Conservation (phyloP, 208 protist genomes). For the Leishmania tropica region DNA sequence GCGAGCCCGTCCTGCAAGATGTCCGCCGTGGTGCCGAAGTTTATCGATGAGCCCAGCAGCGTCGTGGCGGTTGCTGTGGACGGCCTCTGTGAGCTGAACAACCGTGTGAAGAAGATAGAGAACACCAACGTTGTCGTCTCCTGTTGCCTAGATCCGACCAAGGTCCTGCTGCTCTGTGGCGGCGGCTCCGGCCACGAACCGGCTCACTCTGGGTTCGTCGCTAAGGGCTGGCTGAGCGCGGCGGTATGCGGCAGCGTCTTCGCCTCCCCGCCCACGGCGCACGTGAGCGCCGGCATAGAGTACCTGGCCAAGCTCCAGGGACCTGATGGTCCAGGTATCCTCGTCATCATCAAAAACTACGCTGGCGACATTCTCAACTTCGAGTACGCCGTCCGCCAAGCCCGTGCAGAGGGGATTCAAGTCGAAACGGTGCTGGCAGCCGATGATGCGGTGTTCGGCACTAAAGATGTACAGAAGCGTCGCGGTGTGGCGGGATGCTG, state of each 20-base stretch:
- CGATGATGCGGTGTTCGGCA: conserved; percentile 83
- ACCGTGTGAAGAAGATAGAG: conserved; percentile 35
- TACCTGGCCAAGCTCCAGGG: conserved; percentile 51
- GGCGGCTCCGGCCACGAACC: conserved; percentile 94
- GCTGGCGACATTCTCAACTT: conserved; percentile 92
- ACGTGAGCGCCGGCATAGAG: conserved; percentile 84
- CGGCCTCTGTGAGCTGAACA: conserved; percentile 41
- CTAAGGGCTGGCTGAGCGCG: conserved; percentile 87
- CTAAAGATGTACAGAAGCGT: conserved; percentile 33
- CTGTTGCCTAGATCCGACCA: conserved; percentile 33
- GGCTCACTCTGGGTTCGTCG: conserved; percentile 85
- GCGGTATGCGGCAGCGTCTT: conserved; percentile 92
- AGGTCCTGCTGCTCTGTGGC: conserved; percentile 81
- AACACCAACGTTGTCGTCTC: conserved; percentile 60
- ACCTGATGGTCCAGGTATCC: conserved; percentile 47
- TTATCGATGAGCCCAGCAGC: conserved; percentile 47
- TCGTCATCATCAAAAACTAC: conserved; percentile 95
- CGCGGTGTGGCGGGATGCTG: conserved; percentile 89
- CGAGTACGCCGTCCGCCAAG: conserved; percentile 77
- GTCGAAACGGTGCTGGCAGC: conserved; percentile 79
- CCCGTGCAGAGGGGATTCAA: conserved; percentile 41
- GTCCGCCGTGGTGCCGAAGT: conserved; percentile 46
- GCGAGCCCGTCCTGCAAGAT: background rate
- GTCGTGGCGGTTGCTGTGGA: conserved; percentile 48
- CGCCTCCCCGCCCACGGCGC: conserved; percentile 67